Evolutionary conservation across 192 early-diverging fungal genomes (phyloP), one percentile per base, ranked within the genome.

Genomic region (Coemansia sp.): DNA sequence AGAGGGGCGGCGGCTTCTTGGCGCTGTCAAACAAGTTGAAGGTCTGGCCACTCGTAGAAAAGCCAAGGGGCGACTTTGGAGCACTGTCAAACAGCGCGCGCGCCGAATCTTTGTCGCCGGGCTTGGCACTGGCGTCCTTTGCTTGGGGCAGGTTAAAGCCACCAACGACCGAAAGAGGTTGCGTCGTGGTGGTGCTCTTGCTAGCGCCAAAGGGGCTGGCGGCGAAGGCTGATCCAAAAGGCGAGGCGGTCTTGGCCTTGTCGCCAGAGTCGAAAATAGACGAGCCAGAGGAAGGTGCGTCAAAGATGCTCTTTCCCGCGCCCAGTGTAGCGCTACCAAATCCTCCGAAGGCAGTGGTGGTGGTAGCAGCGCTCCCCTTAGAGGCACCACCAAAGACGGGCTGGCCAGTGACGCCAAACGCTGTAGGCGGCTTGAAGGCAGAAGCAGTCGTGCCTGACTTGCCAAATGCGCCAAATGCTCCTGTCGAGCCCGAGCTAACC

Each of bases 321-420:
- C 60, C 28, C 56, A 28, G 23, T 0, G 37, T 47, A 13, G 52
- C 47, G 2, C 47, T 65, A 8, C 65, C 56, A 52, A 75, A 65
- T 10, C 65, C 62, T 7, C 67, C 64, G 65, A 74, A 69, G 14
- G n/a, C n/a, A n/a, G 69, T 25, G 7, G 56, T 41, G 16, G 68
- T 43, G 18, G 68, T 41, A 13, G 75, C 55, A 12, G 57, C 48
- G 39, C 69, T 66, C 26, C 64, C 41, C 50, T 62, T 67, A 9
- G 74, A 23, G 11, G 64, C 65, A 39, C 74, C 62, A 10, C 79
- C 79, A 56, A 82, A 82, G 10, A 64, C 65, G 18, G 58, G 70
- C 59, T 76, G 68, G 18, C 50, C 52, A 28, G 33, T 50, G 23
- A 65, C 47, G 7, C 68, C 66, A 6, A 65, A 12, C 14, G 67